A percentile compares a stretch with the other conserved stretches of the same genome.
phyloP scores from a whole-genome alignment of 768 basidiomycete genomes.

The Pilatotrama ljubarskyi region DNA sequence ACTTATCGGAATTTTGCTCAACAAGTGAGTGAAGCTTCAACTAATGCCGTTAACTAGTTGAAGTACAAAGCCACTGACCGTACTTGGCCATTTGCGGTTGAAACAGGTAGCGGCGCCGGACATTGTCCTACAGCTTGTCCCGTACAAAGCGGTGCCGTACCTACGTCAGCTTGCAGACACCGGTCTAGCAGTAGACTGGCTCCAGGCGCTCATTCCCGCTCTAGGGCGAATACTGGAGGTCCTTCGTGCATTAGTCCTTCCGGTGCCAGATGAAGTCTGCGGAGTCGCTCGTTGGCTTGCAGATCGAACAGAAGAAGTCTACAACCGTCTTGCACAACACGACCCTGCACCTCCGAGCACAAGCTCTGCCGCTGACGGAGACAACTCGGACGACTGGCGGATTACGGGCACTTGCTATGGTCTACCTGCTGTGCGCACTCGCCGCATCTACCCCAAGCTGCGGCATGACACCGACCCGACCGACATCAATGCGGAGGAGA shows the following conservation, averaged over 20 bases:
- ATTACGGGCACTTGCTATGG: conserved; percentile 35
- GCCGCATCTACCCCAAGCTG: conserved; percentile 32
- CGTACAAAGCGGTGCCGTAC: neutral
- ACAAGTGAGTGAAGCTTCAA: too few species aligned
- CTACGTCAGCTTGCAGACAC: neutral
- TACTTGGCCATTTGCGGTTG: neutral
- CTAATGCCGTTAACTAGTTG: neutral
- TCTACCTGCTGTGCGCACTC: conserved; percentile 31
- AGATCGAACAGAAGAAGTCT: neutral
- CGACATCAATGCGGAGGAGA: conserved; percentile 13
- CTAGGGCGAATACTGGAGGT: neutral
- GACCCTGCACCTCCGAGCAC: neutral
- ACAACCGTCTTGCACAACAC: neutral
- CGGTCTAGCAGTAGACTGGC: neutral
- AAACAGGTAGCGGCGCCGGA: conserved; percentile 16
- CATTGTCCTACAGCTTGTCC: conserved; percentile 18
- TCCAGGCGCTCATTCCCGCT: neutral
- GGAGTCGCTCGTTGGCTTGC: neutral
- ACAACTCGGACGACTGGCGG: neutral
- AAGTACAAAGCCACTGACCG: neutral
- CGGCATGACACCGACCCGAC: conserved; percentile 24
- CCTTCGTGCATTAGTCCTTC: too few species aligned
- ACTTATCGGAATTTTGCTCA: too few species aligned
- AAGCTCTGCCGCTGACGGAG: neutral
- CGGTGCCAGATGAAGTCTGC: neutral